Percentiles rank a stretch among this genome's conserved stretches.
Evolutionary conservation across 768 basidiomycete species (phyloP).

Genomic region (Erythrobasidium yunnanense): DNA sequence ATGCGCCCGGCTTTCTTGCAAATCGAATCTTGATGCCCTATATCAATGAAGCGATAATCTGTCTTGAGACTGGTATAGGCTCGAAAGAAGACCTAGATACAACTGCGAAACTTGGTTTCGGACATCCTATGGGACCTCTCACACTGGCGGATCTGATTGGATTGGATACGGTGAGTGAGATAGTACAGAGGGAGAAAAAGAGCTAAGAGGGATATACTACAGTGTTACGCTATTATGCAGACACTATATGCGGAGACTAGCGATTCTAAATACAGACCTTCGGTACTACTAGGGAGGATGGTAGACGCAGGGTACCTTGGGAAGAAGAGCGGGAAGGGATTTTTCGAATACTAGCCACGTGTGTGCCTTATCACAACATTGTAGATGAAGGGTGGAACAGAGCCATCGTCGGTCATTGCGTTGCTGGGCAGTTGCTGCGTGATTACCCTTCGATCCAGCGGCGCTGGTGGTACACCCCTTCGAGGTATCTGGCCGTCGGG

Average conservation of each 20-base stretch:
- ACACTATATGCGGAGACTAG: slow-evolving; percentile 47
- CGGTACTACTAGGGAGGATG: slow-evolving; percentile 81
- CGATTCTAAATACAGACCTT: slow-evolving; percentile 90
- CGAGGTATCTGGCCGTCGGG: too few species aligned
- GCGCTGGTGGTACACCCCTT: too few species aligned
- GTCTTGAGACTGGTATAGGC: slow-evolving; percentile 83
- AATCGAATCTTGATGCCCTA: slow-evolving; percentile 68
- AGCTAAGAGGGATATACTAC: neutral
- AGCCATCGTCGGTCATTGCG: neutral
- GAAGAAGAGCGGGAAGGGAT: slow-evolving; percentile 58
- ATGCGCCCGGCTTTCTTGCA: slow-evolving; percentile 53
- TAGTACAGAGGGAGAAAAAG: neutral
- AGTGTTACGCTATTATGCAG: slow-evolving; percentile 26
- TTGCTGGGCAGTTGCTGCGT: too few species aligned
- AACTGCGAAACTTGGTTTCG: slow-evolving; percentile 78
- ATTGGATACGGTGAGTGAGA: slow-evolving; percentile 66
- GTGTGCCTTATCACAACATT: neutral
- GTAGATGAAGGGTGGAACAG: neutral
- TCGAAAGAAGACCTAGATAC: slow-evolving; percentile 91
- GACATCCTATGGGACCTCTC: slow-evolving; percentile 51
- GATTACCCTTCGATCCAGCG: too few species aligned
- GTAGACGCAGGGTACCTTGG: slow-evolving; percentile 92
- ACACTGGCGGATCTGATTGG: slow-evolving; percentile 55
- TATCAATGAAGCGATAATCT: slow-evolving; percentile 94
- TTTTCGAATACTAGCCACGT: slow-evolving; percentile 57